Evolutionary conservation across 2,329 filamentous ascomycete genomes (phyloP), one percentile per base, ranked within the genome.

Genomic region (Claviceps sp.): DNA sequence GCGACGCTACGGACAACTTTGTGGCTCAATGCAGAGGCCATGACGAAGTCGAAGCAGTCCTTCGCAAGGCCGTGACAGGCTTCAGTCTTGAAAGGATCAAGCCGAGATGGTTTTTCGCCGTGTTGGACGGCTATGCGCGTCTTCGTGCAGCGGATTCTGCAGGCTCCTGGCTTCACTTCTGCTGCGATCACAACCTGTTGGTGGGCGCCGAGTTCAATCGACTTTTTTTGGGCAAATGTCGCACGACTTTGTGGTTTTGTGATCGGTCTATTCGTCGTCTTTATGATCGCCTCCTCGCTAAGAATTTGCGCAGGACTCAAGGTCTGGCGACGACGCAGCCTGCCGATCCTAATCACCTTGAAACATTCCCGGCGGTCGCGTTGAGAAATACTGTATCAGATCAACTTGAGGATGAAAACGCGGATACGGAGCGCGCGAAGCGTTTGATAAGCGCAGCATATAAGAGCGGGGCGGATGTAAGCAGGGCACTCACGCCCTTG

Each of bases 361-460:
- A 34, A 34, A 36, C n/a, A 5, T n/a, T 1, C 4, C 37, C 49
- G 2, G 13, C 17, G 4, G 14, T 45, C 26, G 13, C 71, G 50
- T 64, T 79, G 14, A 68, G 71, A n/a, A 62, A 77, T 5, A 74
- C 71, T 8, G 69, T 79, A 8, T 57, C 68, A 9, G 72, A 74
- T 2, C 64, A 68, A 14, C 57, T 78, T 49, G 61, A 60, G 16
- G 45, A 59, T 16, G 60, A 67, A 39, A 60, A 59, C 3, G 52
- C 59, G 3, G 57, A 61, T 44, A 53, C 66, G 47, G 52, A 58
- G 46, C 46, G 58, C 20, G 72, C 75, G 1, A 60, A 67, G 17
- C 56, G 55, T 0, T 61, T 78, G 16, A 65, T 79, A 5, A 58
- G 59, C 5, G 58, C 60, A 34, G 71, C 73, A 0, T 64, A 71